A percentile compares a stretch with the other conserved stretches of the same genome.
Conservation (phyloP, 1,139 yeast genomes). For the Sugiyamaella japonica region DNA sequence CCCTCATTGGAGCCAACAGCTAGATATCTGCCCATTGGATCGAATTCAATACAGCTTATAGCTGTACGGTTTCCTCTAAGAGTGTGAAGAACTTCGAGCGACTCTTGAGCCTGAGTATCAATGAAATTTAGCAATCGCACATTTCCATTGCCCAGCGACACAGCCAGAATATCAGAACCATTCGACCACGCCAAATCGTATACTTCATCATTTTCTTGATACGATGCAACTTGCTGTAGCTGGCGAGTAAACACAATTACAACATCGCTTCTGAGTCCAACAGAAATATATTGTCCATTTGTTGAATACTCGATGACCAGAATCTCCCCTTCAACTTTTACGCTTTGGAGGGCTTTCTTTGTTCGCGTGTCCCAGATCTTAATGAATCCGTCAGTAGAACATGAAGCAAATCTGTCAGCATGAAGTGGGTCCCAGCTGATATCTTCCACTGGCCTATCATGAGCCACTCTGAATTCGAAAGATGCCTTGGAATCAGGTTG, state of each 20-base stretch:
- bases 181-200: constrained; percentile 44
- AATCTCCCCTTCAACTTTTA: constrained; percentile 40
- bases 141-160: constrained; percentile 42
- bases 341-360: constrained; percentile 44
- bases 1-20: constrained; percentile 73
- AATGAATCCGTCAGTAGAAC: constrained; percentile 54
- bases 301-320: constrained; percentile 48
- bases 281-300: constrained; percentile 56
- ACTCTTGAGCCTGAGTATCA: constrained; percentile 5
- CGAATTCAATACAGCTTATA: constrained; percentile 52
- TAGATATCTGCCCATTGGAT: constrained; percentile 57
- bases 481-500: constrained; percentile 30
- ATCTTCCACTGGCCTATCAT: constrained; percentile 49
- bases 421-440: constrained; percentile 63
- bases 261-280: constrained; percentile 45
- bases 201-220: constrained; percentile 35
- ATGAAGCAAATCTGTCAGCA: constrained; percentile 56
- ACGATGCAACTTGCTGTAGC: constrained; percentile 23
- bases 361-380: constrained; percentile 57
- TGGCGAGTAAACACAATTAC: constrained; percentile 25
- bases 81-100: constrained; percentile 32
- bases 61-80: constrained; percentile 56
- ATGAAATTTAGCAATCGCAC: constrained; percentile 30
- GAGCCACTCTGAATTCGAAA: constrained; percentile 35
- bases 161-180: constrained; percentile 34